These are phyloP conservation scores for Psilocybe azurescens DNA, from an alignment of 768 basidiomycete genomes.

Conservation along the genomic window DNA sequence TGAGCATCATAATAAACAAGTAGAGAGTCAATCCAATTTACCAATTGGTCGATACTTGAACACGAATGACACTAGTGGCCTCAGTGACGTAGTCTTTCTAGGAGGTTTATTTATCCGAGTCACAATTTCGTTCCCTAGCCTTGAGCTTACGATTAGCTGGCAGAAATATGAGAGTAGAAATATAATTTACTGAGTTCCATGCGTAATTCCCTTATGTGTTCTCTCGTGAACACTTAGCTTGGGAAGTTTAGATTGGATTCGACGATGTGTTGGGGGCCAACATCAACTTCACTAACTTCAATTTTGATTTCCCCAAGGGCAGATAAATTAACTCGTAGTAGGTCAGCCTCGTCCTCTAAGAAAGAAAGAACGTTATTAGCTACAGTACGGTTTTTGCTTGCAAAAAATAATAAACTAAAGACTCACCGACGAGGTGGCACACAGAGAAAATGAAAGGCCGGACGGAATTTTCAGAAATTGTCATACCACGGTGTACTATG, in stretches of 20 bases:
- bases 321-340: neutral
- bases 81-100: conserved; percentile 2
- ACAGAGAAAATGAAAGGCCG: conserved; percentile 15
- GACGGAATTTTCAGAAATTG: neutral
- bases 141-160: neutral
- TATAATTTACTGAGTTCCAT: conserved; percentile 25
- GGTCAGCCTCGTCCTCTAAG: conserved; percentile 16
- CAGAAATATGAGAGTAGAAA: neutral
- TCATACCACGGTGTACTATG: conserved; percentile 12
- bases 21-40: neutral
- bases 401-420: no score
- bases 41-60: conserved; percentile 25
- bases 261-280: neutral
- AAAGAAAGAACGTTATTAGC: no score
- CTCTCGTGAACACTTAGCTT: conserved; percentile 27
- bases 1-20: neutral
- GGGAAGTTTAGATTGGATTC: neutral
- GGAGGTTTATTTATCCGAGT: neutral
- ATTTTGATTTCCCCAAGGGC: conserved; percentile 18
- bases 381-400: no score
- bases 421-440: conserved; percentile 18
- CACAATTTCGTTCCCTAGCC: conserved; percentile 16
- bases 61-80: conserved; percentile 11
- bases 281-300: conserved; percentile 4
- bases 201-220: conserved; percentile 31